These are phyloP conservation scores for Botrytis deweyae DNA, from an alignment of 2,329 filamentous ascomycete genomes.

Conservation along the genomic window DNA sequence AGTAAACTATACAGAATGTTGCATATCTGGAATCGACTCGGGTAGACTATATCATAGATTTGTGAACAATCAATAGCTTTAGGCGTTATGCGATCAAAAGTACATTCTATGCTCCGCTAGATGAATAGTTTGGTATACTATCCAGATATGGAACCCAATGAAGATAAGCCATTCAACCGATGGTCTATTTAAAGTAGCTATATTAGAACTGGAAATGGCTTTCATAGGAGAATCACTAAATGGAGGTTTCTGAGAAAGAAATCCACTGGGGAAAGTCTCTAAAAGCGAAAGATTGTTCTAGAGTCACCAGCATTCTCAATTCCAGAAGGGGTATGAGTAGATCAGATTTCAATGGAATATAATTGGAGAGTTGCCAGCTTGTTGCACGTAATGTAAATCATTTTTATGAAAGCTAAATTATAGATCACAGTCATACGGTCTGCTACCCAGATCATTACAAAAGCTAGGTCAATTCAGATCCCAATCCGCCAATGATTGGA, in stretches of 20 bases:
- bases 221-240: not conserved
- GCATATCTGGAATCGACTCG: not conserved
- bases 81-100: not conserved
- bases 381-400: not conserved
- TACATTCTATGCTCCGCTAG: not conserved
- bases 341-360: not conserved
- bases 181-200: not conserved
- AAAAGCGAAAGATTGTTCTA: not conserved
- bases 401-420: not conserved
- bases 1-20: not conserved
- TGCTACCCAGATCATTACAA: not conserved
- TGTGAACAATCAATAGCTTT: not conserved
- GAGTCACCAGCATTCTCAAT: not conserved
- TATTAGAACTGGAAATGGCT: not conserved
- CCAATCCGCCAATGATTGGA: not conserved
- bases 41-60: not conserved
- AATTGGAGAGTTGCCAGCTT: not conserved
- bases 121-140: not conserved
- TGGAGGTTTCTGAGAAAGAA: not conserved
- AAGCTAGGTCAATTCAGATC: not conserved
- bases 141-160: not conserved
- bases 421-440: not conserved
- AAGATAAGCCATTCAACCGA: not conserved
- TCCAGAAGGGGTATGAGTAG: not conserved
- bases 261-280: not conserved